Conservation (phyloP, 345 rosid genomes). For the Isatis tinctoria region DNA sequence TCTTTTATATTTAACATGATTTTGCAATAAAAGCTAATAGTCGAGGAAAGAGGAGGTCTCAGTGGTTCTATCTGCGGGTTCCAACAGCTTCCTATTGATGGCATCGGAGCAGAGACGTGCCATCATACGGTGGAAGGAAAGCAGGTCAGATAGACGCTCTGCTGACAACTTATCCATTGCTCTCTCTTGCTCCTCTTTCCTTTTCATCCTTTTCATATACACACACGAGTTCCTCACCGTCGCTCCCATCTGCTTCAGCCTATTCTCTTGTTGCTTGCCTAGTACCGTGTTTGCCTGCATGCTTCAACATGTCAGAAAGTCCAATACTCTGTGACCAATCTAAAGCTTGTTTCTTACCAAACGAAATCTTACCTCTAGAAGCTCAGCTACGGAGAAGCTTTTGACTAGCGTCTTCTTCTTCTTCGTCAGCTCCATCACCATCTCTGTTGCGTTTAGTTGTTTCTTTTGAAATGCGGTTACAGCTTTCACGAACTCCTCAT, state of each 20-base stretch:
- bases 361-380: slow-evolving; percentile 37
- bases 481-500: slow-evolving; percentile 61
- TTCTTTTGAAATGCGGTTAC: slow-evolving; percentile 42
- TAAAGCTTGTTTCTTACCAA: background rate
- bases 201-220: slow-evolving; percentile 38
- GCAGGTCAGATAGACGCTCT: slow-evolving; percentile 42
- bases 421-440: slow-evolving; percentile 28
- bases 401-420: slow-evolving; percentile 25
- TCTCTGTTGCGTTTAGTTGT: slow-evolving; percentile 32
- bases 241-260: slow-evolving; percentile 70
- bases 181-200: slow-evolving; percentile 45
- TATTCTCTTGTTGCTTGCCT: slow-evolving; percentile 55
- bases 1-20: background rate
- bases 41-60: background rate
- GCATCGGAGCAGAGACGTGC: slow-evolving; percentile 47
- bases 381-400: slow-evolving; percentile 50
- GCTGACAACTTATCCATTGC: slow-evolving; percentile 47
- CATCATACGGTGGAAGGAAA: slow-evolving; percentile 54
- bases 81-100: slow-evolving; percentile 40
- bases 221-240: slow-evolving; percentile 56
- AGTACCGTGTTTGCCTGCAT: slow-evolving; percentile 41
- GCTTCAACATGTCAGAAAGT: slow-evolving; percentile 13
- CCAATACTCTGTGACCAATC: background rate
- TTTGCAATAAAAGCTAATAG: slow-evolving; percentile 25
- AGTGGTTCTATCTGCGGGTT: slow-evolving; percentile 2